Conservation (phyloP, 306 rosid species). For the Potentilla sterilis region DNA sequence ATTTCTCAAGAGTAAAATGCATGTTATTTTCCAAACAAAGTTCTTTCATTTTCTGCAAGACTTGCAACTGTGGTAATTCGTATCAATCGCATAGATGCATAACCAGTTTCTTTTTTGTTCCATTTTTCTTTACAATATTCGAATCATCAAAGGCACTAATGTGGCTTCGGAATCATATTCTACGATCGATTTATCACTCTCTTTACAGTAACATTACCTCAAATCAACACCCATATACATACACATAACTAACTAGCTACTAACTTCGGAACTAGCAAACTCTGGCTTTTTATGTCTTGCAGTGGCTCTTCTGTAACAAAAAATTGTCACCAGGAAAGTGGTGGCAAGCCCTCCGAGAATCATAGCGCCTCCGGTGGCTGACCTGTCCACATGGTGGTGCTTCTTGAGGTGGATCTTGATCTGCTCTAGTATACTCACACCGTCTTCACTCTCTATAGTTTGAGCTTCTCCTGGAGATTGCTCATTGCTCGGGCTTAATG, state of each 20-base stretch:
- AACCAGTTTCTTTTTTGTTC: neutral
- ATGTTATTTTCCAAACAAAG: too few species aligned
- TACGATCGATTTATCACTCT: neutral
- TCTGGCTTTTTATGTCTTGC: slow-evolving; percentile 37
- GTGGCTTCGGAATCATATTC: neutral
- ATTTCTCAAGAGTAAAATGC: neutral
- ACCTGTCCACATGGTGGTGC: slow-evolving; percentile 55
- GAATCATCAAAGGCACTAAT: neutral
- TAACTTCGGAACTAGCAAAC: slow-evolving; percentile 2
- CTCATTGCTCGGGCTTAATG: slow-evolving; percentile 39
- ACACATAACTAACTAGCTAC: neutral
- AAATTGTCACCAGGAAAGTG: slow-evolving; percentile 61
- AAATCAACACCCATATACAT: slow-evolving; percentile 1
- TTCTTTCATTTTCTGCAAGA: neutral
- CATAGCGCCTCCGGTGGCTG: slow-evolving; percentile 73
- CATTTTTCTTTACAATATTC: neutral
- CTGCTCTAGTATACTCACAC: slow-evolving; percentile 20
- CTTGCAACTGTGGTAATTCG: neutral
- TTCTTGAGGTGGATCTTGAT: slow-evolving; percentile 22
- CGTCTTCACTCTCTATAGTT: slow-evolving; percentile 20
- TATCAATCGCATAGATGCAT: neutral
- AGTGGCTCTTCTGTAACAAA: slow-evolving; percentile 79
- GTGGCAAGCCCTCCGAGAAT: slow-evolving; percentile 87
- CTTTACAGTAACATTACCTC: slow-evolving; percentile 20
- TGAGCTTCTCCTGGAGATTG: slow-evolving; percentile 21